phyloP scores from a whole-genome alignment of 2,329 filamentous ascomycete species.

The Aspergillus ustus region DNA sequence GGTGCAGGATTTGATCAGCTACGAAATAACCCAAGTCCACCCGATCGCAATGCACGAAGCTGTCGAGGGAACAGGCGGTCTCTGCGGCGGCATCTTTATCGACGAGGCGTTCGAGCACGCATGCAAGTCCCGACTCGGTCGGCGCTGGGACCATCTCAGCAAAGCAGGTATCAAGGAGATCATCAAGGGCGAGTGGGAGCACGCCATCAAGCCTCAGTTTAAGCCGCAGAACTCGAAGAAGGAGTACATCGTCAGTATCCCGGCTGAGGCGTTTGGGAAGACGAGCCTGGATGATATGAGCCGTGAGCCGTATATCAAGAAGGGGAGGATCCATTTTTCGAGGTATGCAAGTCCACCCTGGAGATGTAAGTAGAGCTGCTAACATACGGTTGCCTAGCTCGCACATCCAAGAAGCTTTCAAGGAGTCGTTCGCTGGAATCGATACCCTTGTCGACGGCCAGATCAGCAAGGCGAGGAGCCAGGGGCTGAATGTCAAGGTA shows the following conservation, averaged over 20 bases:
- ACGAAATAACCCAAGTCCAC: background rate
- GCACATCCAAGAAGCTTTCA: constrained; percentile 5
- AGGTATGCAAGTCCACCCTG: background rate
- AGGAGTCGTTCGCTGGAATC: constrained; percentile 2
- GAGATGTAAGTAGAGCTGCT: too few relatives aligned
- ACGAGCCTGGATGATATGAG: constrained; percentile 1
- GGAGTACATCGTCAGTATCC: constrained; percentile 4
- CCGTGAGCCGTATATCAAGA: constrained; percentile 9
- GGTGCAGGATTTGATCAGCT: constrained; percentile 11
- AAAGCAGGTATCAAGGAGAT: constrained; percentile 7
- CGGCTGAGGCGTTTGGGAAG: constrained; percentile 3
- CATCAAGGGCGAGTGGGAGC: constrained; percentile 11
- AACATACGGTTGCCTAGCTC: background rate
- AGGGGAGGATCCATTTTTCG: constrained; percentile 11
- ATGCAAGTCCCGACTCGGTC: constrained; percentile 3
- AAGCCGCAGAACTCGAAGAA: background rate
- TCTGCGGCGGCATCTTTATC: constrained; percentile 13
- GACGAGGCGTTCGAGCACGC: constrained; percentile 8
- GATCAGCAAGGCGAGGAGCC: background rate
- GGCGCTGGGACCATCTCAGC: constrained; percentile 9
- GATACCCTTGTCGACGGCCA: constrained; percentile 4
- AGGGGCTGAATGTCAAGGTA: constrained; percentile 4
- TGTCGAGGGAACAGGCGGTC: constrained; percentile 12
- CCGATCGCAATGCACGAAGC: constrained; percentile 15
- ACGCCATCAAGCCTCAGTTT: constrained; percentile 6